Conservation (phyloP, 2,329 filamentous ascomycete species). For the Cercospora beticola region DNA sequence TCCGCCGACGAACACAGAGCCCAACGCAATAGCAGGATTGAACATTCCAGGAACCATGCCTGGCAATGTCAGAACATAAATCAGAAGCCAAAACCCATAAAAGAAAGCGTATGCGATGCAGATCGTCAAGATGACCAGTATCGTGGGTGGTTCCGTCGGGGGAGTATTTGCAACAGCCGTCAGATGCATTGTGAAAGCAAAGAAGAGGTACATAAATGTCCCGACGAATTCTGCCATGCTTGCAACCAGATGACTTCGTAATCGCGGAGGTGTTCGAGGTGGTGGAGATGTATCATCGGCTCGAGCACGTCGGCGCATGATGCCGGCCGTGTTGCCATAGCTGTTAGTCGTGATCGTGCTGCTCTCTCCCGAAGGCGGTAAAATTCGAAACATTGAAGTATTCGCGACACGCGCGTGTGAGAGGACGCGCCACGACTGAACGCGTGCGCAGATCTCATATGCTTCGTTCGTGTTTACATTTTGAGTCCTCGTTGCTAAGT, state of each 20-base stretch:
- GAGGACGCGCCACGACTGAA: neutral
- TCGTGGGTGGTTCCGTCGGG: slow-evolving; percentile 21
- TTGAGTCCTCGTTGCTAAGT: neutral
- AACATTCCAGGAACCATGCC: slow-evolving; percentile 35
- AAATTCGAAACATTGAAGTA: slow-evolving; percentile 7
- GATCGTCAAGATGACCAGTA: slow-evolving; percentile 28
- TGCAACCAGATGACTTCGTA: slow-evolving; percentile 27
- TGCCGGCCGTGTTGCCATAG: slow-evolving; percentile 10
- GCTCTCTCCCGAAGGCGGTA: slow-evolving; percentile 4
- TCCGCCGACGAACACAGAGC: slow-evolving; percentile 31
- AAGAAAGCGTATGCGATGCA: slow-evolving; percentile 33
- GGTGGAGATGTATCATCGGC: neutral
- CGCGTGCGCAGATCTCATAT: neutral
- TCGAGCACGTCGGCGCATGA: neutral
- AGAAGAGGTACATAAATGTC: slow-evolving; percentile 40
- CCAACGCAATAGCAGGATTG: slow-evolving; percentile 37
- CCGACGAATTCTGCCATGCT: slow-evolving; percentile 37
- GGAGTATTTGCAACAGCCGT: slow-evolving; percentile 31
- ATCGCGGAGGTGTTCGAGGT: neutral
- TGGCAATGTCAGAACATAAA: slow-evolving; percentile 36
- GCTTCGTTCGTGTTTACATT: neutral
- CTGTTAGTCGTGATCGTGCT: slow-evolving; percentile 9
- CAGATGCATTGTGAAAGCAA: slow-evolving; percentile 34
- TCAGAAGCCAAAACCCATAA: slow-evolving; percentile 36
- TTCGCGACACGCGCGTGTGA: neutral